A percentile compares a stretch with the other conserved stretches of the same genome.
These are phyloP conservation scores for Ophiostoma australiae DNA, from an alignment of 2,329 filamentous ascomycete species.

Conservation along the genomic window DNA sequence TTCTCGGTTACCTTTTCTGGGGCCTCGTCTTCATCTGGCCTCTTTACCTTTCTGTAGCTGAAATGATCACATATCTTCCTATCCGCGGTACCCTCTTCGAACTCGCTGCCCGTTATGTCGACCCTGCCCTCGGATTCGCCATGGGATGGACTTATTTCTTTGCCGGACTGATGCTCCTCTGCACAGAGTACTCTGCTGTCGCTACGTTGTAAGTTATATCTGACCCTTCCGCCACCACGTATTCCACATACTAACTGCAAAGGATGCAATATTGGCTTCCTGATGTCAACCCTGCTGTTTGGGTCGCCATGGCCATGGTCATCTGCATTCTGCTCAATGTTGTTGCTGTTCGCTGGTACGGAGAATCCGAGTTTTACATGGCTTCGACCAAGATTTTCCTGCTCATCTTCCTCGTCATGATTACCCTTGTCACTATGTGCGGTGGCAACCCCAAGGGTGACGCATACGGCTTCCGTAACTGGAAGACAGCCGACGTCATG, in stretches of 20 bases:
- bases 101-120: slow-evolving; percentile 59
- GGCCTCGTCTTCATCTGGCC: slow-evolving; percentile 51
- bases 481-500: slow-evolving; percentile 42
- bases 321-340: slow-evolving; percentile 25
- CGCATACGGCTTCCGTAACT: slow-evolving; percentile 43
- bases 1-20: slow-evolving; percentile 54
- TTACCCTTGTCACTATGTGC: slow-evolving; percentile 53
- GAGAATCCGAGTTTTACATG: slow-evolving; percentile 47
- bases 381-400: slow-evolving; percentile 43
- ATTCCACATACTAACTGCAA: not conserved
- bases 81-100: slow-evolving; percentile 60
- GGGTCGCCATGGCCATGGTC: not conserved
- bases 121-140: slow-evolving; percentile 59
- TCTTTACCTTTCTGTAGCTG: slow-evolving; percentile 61
- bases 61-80: slow-evolving; percentile 60
- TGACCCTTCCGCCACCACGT: not conserved
- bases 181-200: slow-evolving; percentile 15
- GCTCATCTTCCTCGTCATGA: slow-evolving; percentile 53
- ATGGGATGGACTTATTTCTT: slow-evolving; percentile 44
- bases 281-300: slow-evolving; percentile 10
- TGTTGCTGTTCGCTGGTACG: slow-evolving; percentile 36
- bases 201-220: slow-evolving; percentile 13
- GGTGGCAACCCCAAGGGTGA: slow-evolving; percentile 50
- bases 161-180: slow-evolving; percentile 11
- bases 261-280: slow-evolving; percentile 18